These are phyloP conservation scores for Camellia sinensis DNA, from an alignment of 148 eudicot genomes.

Conservation along the genomic window DNA sequence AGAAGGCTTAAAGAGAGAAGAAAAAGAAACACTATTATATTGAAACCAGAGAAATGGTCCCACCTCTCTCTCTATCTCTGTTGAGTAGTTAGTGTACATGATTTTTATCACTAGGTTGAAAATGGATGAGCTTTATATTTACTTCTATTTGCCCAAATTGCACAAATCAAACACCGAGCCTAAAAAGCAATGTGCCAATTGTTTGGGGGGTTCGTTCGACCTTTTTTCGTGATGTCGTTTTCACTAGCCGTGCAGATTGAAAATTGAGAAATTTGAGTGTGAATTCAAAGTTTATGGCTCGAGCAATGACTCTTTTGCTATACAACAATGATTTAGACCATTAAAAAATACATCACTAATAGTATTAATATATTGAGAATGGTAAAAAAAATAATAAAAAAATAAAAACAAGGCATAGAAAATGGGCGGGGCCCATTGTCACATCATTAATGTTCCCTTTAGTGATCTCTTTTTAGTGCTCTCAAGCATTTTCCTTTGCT, in stretches of 20 bases:
- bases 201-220: not conserved
- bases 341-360: no score
- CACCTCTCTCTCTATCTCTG: constrained; percentile 2
- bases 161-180: not conserved
- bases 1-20: not conserved
- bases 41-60: constrained; percentile 1
- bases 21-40: not conserved
- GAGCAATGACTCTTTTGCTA: not conserved
- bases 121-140: constrained; percentile 5
- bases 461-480: no score
- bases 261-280: no score
- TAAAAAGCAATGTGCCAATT: not conserved
- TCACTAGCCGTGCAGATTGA: not conserved
- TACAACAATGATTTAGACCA: no score
- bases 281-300: not conserved
- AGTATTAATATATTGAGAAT: no score
- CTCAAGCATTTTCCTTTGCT: no score
- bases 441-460: no score
- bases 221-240: constrained; percentile 3
- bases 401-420: no score
- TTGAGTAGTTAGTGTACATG: not conserved
- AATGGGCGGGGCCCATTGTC: no score
- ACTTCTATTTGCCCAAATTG: constrained; percentile 13
- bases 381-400: no score
- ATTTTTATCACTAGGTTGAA: not conserved